phyloP scores from a whole-genome alignment of 1,284 basidiomycete genomes.

The Rhodotorula glutinis region DNA sequence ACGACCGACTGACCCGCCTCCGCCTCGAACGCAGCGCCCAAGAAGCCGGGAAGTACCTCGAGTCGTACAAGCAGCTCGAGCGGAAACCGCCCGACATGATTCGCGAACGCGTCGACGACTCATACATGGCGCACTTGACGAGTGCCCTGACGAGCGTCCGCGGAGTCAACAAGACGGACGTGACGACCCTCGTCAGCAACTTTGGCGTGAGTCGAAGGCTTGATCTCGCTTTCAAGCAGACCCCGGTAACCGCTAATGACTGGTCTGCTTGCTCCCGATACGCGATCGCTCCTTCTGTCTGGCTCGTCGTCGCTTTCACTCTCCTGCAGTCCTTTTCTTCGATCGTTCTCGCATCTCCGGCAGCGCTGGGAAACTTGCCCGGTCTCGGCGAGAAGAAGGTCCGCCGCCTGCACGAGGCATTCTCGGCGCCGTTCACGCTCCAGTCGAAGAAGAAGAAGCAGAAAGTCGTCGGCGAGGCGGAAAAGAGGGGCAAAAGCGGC shows the following conservation, averaged over 20 bases:
- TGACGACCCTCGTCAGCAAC: conserved; percentile 85
- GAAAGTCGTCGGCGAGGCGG: neutral
- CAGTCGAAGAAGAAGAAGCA: neutral
- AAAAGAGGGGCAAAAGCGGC: conserved; percentile 12
- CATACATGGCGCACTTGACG: conserved; percentile 75
- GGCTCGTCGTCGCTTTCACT: neutral
- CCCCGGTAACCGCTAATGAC: too few species aligned
- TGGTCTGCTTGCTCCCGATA: neutral
- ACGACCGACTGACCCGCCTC: too few species aligned
- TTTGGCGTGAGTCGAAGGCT: conserved; percentile 67
- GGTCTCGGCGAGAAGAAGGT: conserved; percentile 96
- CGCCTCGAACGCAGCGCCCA: conserved; percentile 60
- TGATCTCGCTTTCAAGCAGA: neutral
- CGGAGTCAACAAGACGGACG: conserved; percentile 97
- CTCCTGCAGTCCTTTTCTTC: conserved; percentile 70
- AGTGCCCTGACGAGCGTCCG: conserved; percentile 83
- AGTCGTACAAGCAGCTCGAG: conserved; percentile 89
- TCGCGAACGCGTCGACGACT: conserved; percentile 87
- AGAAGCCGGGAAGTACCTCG: conserved; percentile 87
- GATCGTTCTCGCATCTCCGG: conserved; percentile 67
- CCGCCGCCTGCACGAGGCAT: conserved; percentile 57
- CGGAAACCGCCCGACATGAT: conserved; percentile 89
- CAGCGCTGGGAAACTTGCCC: conserved; percentile 75
- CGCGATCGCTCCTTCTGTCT: too few species aligned
- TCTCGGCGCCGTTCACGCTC: conserved; percentile 44